Conservation (phyloP, 176 grass and related monocot species). For the Bothriochloa decipiens region DNA sequence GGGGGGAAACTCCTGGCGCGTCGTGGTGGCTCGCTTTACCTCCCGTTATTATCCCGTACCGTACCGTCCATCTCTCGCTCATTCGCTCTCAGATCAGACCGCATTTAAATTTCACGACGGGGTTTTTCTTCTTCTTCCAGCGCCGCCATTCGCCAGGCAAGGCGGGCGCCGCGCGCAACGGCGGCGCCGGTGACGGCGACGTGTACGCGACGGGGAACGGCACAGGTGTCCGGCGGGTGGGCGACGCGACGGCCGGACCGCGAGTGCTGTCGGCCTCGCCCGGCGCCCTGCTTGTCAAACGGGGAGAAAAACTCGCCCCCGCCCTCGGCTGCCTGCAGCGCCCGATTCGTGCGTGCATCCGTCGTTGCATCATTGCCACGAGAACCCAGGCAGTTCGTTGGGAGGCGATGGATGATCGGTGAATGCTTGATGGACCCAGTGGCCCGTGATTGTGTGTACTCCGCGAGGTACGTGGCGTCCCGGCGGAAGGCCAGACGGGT, state of each 20-base stretch:
- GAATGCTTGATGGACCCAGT: not conserved
- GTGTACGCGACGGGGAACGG: not conserved
- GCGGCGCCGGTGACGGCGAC: not conserved
- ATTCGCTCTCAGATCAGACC: not conserved
- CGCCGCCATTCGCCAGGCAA: not conserved
- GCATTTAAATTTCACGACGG: conserved; percentile 6
- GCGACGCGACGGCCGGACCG: not conserved
- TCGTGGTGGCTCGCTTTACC: not conserved
- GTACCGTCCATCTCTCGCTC: not conserved
- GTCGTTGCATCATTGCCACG: not conserved
- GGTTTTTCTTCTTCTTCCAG: not conserved
- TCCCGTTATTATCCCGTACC: not conserved
- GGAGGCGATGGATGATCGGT: not conserved
- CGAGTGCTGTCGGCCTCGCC: conserved; percentile 26
- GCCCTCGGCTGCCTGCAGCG: not conserved
- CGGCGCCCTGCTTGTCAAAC: conserved; percentile 11
- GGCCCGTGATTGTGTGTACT: not conserved
- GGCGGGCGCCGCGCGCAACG: not conserved
- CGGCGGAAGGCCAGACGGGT: not conserved
- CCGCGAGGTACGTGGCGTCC: not conserved
- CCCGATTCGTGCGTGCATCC: not conserved
- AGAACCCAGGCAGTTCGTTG: not conserved
- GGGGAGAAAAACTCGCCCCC: not conserved
- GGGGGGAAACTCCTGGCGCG: not conserved
- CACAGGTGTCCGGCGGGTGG: conserved; percentile 32